phyloP scores from a whole-genome alignment of 108 stramenopile genomes.

The Thalassiosira profunda region DNA sequence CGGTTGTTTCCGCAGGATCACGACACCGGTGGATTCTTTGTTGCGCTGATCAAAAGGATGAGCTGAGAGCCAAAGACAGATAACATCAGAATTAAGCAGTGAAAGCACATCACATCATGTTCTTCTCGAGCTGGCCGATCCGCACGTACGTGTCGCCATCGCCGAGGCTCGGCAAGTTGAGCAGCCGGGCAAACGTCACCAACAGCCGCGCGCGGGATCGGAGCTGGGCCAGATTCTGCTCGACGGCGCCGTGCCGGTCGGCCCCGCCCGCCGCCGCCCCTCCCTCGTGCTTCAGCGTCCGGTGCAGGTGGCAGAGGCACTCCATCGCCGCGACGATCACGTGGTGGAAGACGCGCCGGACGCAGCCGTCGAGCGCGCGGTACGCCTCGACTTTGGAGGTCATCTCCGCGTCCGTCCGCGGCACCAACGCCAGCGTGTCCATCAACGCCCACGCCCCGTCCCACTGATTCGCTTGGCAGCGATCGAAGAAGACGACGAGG shows the following conservation, averaged over 20 bases:
- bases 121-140: constrained; percentile 54
- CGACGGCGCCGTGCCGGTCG: constrained; percentile 22
- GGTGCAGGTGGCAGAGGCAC: constrained; percentile 45
- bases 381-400: constrained; percentile 44
- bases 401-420: constrained; percentile 40
- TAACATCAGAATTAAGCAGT: too few species aligned
- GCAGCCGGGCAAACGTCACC: constrained; percentile 73
- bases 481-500: constrained; percentile 71
- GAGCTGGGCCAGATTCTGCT: constrained; percentile 59
- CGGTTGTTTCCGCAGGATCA: constrained; percentile 96
- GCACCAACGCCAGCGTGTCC: constrained; percentile 33
- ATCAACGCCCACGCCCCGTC: constrained; percentile 53
- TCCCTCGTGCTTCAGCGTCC: constrained; percentile 11
- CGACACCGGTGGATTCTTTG: constrained; percentile 97
- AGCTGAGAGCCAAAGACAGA: too few species aligned
- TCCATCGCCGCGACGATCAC: constrained; percentile 49
- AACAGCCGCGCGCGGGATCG: constrained; percentile 62
- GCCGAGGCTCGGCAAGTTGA: constrained; percentile 40
- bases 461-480: constrained; percentile 53
- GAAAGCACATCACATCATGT: constrained; percentile 64
- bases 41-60: constrained; percentile 81
- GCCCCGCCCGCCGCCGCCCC: constrained; percentile 9
- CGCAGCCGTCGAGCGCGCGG: constrained; percentile 27
- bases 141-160: constrained; percentile 35
- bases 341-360: constrained; percentile 46